Percentiles rank a stretch among this genome's conserved stretches.
phyloP scores from a whole-genome alignment of 2,329 filamentous ascomycete genomes.

The Xylariaceae sp. region DNA sequence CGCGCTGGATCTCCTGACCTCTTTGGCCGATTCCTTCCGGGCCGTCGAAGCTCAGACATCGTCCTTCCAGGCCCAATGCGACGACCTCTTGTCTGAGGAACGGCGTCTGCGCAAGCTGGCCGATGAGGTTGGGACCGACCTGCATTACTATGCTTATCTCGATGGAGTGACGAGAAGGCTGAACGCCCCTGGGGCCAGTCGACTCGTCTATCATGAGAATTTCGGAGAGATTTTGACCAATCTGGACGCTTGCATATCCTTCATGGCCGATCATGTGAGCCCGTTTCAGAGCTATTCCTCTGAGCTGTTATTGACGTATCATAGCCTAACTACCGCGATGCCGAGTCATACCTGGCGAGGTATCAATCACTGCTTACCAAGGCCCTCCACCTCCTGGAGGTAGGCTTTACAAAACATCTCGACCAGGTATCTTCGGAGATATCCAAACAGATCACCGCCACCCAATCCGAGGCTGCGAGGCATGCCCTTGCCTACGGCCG shows the following conservation, averaged over 20 bases:
- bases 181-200: slow-evolving; percentile 84
- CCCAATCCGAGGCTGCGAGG: slow-evolving; percentile 51
- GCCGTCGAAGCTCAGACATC: slow-evolving; percentile 84
- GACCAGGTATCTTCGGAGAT: slow-evolving; percentile 49
- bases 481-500: slow-evolving; percentile 54
- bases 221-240: slow-evolving; percentile 85
- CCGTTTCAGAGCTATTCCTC: no score
- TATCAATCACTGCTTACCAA: slow-evolving; percentile 75
- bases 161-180: slow-evolving; percentile 84
- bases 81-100: slow-evolving; percentile 78
- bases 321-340: slow-evolving; percentile 76
- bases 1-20: slow-evolving; percentile 68
- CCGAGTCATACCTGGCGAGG: slow-evolving; percentile 77
- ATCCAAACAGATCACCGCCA: slow-evolving; percentile 43
- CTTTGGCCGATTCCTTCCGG: slow-evolving; percentile 78
- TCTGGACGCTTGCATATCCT: slow-evolving; percentile 82
- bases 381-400: slow-evolving; percentile 53
- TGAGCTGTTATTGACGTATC: slow-evolving; percentile 7
- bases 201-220: slow-evolving; percentile 72
- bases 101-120: slow-evolving; percentile 69
- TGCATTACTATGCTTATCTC: slow-evolving; percentile 92
- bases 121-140: slow-evolving; percentile 76
- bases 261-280: slow-evolving; percentile 80
- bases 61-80: slow-evolving; percentile 88
- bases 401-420: slow-evolving; percentile 45